Evolutionary conservation across 257 asterid species (phyloP).

Genomic region (Solanum dulcamara): DNA sequence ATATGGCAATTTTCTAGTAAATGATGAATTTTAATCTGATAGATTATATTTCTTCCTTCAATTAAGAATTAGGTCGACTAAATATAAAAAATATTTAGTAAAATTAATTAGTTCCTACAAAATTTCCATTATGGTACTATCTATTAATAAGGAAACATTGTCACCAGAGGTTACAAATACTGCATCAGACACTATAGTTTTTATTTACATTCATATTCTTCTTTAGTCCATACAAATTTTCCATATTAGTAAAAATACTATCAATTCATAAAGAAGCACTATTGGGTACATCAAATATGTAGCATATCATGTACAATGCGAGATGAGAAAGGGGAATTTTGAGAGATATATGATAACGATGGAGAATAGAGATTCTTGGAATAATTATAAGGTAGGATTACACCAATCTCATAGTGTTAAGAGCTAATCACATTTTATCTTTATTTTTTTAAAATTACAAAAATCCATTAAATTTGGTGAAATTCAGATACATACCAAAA

Average conservation of each 20-base stretch:
- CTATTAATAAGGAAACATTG: not conserved
- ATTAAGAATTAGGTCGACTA: not conserved
- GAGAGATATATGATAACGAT: no score
- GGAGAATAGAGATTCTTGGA: no score
- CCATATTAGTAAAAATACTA: not conserved
- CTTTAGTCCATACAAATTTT: not conserved
- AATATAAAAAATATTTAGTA: not conserved
- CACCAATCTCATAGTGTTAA: no score
- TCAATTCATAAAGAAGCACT: not conserved
- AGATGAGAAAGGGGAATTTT: no score
- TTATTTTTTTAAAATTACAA: no score
- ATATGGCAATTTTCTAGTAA: not conserved
- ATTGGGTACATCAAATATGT: not conserved
- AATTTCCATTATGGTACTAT: not conserved
- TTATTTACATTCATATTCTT: not conserved
- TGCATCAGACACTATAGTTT: not conserved
- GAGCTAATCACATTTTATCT: no score
- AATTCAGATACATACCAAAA: no score
- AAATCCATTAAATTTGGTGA: no score
- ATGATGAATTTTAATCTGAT: not conserved
- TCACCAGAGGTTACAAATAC: not conserved
- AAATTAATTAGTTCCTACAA: not conserved
- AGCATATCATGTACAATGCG: no score
- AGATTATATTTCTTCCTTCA: not conserved
- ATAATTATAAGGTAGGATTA: no score